Base-by-base conservation (phyloP, 1,284 basidiomycete genomes). In the Fomitopsis schrenkii region DNA sequence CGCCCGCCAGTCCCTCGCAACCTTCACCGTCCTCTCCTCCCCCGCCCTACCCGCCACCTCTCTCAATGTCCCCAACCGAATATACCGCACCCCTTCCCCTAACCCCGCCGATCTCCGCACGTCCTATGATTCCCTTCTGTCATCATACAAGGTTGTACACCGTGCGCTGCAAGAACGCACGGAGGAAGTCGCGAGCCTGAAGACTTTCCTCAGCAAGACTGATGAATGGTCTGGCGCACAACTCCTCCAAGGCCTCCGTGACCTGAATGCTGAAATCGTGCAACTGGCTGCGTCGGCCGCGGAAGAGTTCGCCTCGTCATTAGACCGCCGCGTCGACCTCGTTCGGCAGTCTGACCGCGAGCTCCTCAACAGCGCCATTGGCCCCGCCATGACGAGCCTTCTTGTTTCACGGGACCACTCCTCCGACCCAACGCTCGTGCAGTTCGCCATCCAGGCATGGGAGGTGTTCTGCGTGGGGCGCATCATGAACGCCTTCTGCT, bases 371-470 rank as follows among this genome's bases (percentile, higher is more conserved):
- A 66, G 63, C 58, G 72, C 72, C 33, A 66, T 74, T 3, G 75
- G 74, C 8, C 68, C 65, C 42, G 71, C 64, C 55, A 71, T 73
- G 71, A 63, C 68, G 52, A 66, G 70, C 54, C 64, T 73, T 50
- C 69, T 74, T 54, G 70, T 62, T 61, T 67, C 60, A 55, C 62
- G 72, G 33, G 70, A 74, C 58, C 75, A 76, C 45, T 68, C 69
- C 10, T 63, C 63, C 17, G 76, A 77, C 61, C 74, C 75, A 35
- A 77, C 73, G 26, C 66, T 78, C 28, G 72, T 79, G 9, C 76
- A 77, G 62, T 74, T 76, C 59, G 77, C 77, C 9, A 64, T 79
- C 46, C 77, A 79, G 64, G 75, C 75, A 15, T 78, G 76, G 76
- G 68, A 76, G 64, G 74, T 77, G 9, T 71, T 67, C 63, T 77